Evolutionary conservation across 1,284 basidiomycete species (phyloP), one percentile per base, ranked within the genome.

Genomic region (Tremellales sp.): DNA sequence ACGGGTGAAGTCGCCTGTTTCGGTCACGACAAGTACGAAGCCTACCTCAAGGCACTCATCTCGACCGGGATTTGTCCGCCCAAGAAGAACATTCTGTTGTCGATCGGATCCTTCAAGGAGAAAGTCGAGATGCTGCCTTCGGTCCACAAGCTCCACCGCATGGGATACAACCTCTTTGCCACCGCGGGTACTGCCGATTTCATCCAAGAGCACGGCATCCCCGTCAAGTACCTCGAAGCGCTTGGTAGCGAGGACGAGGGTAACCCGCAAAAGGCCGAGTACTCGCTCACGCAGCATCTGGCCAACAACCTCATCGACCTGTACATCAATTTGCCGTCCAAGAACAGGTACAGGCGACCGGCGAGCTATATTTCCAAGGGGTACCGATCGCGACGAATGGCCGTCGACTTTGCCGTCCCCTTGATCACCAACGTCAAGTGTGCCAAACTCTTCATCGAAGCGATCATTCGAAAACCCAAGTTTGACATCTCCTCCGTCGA

Each of bases 1-100:
- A 98, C 94, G 1, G 94, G 94, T 57, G 94, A 98, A 72, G 94
- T 98, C 25, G 95, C 95, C 31, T 97, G 94, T 74, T 98, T 98
- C 73, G 94, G 95, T 24, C 84, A 81, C 60, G 87, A 98, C 78
- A 95, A 94, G 75, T 97, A 97, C 73, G 94, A 98, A 71, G 94
- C 94, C 5, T 98, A 98, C 73, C 78, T 97, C 66, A 97, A 97
- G 76, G 92, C 90, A 3, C 79, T 97, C 56, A 88, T 98, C 58
- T 94, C 94, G 22, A 95, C 94, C 3, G 93, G 94, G 28, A 95
- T 97, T 63, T 80, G 85, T 31, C 84, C 84, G 1, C 95, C 94
- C 29, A 91, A 94, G 79, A 69, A 69, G 63, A 69, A 68, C 55
- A 63, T 69, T 28, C 54, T 69, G 36, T 48, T 71, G 8, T 69